Evolutionary conservation across 202 grass and related monocot genomes (phyloP).

Genomic region (Eragrostis tef): DNA sequence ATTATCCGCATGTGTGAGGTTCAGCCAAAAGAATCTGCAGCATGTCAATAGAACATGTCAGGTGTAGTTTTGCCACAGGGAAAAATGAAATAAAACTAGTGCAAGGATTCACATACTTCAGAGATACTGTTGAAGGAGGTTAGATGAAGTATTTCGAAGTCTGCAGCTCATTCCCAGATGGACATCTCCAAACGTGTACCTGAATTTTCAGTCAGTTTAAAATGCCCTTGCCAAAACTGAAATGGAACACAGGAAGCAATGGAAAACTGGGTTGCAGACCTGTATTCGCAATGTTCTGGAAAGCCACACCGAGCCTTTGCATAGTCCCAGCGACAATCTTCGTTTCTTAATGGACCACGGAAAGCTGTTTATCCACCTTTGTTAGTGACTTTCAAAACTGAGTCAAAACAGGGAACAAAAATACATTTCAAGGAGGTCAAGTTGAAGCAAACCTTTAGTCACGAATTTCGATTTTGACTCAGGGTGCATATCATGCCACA

Average conservation of each 20-base stretch:
- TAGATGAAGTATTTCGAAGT: slow-evolving; percentile 68
- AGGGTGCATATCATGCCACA: slow-evolving; percentile 95
- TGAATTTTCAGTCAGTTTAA: slow-evolving; percentile 41
- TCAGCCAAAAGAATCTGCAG: slow-evolving; percentile 21
- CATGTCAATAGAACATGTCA: slow-evolving; percentile 24
- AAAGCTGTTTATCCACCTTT: slow-evolving; percentile 55
- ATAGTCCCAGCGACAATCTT: slow-evolving; percentile 94
- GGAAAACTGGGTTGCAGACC: slow-evolving; percentile 49
- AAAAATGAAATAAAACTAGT: slow-evolving; percentile 14
- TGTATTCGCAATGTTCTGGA: slow-evolving; percentile 94
- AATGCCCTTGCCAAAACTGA: slow-evolving; percentile 22
- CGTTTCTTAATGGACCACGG: slow-evolving; percentile 78
- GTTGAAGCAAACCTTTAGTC: slow-evolving; percentile 67
- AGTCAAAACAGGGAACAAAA: background rate
- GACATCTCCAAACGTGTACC: slow-evolving; percentile 89
- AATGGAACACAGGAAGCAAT: background rate
- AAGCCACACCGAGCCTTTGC: slow-evolving; percentile 88
- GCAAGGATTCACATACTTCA: slow-evolving; percentile 42
- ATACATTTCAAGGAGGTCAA: slow-evolving; percentile 3
- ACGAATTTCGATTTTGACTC: slow-evolving; percentile 92
- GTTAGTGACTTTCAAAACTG: slow-evolving; percentile 37
- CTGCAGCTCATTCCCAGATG: slow-evolving; percentile 94
- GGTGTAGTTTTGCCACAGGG: slow-evolving; percentile 16
- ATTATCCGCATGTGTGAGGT: background rate
- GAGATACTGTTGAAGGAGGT: slow-evolving; percentile 72